Conservation (phyloP, 2,329 filamentous ascomycete species). For the Fusarium penzigii region DNA sequence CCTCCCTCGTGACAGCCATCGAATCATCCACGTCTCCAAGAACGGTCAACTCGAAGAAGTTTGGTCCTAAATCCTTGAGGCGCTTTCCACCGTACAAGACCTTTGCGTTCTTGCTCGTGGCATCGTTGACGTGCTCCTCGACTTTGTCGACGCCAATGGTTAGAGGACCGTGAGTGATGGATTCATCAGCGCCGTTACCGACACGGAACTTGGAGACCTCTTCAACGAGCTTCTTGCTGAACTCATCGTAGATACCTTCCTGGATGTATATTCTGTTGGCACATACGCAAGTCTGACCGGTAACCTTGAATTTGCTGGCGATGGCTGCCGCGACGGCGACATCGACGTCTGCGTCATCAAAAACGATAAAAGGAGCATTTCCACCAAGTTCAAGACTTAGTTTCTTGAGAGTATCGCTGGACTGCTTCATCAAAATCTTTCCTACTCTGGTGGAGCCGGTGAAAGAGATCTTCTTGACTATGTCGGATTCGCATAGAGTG, state of each 20-base stretch:
- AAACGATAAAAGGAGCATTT: constrained; percentile 77
- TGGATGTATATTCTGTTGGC: constrained; percentile 78
- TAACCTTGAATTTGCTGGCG: constrained; percentile 82
- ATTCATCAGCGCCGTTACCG: constrained; percentile 59
- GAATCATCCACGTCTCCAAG: constrained; percentile 58
- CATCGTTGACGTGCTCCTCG: constrained; percentile 64
- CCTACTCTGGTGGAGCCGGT: constrained; percentile 61
- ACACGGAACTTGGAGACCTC: constrained; percentile 71
- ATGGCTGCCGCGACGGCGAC: constrained; percentile 64
- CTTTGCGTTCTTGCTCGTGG: constrained; percentile 61
- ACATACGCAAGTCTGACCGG: constrained; percentile 88
- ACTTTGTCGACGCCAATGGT: constrained; percentile 62
- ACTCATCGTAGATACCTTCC: constrained; percentile 69
- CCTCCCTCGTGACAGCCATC: constrained; percentile 60
- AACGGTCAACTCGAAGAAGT: constrained; percentile 72
- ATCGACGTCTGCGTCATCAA: constrained; percentile 77
- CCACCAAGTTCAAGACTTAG: constrained; percentile 67
- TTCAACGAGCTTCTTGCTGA: constrained; percentile 63
- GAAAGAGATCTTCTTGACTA: constrained; percentile 72
- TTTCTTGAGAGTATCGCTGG: constrained; percentile 65
- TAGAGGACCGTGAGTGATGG: constrained; percentile 69
- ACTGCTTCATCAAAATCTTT: constrained; percentile 68
- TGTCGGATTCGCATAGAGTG: constrained; percentile 62
- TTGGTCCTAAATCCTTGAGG: constrained; percentile 62
- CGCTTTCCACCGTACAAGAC: constrained; percentile 64